phyloP scores from a whole-genome alignment of 208 protist species.

The Leishmania martiniquensis region DNA sequence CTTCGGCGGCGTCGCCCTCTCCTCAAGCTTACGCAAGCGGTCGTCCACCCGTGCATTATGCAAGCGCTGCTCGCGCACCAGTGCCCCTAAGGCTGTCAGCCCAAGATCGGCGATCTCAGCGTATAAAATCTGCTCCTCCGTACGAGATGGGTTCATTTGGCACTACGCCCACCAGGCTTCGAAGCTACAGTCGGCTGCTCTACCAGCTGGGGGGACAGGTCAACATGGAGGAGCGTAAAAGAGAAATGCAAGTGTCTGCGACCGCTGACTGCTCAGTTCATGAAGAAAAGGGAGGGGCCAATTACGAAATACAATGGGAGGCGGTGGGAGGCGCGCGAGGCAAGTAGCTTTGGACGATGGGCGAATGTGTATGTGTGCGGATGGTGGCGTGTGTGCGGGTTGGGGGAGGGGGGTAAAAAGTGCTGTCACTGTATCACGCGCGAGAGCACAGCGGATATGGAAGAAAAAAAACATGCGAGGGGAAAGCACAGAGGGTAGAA shows the following conservation, averaged over 20 bases:
- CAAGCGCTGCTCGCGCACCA: conserved; percentile 17
- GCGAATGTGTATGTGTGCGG: not conserved
- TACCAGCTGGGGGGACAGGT: not conserved
- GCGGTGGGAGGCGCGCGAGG: not conserved
- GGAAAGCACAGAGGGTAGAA: not conserved
- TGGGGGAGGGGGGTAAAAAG: not conserved
- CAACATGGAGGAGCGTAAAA: not conserved
- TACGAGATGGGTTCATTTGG: not conserved
- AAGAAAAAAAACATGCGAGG: not conserved
- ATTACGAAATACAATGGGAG: not conserved
- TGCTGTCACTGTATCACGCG: not conserved
- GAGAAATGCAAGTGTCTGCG: not conserved
- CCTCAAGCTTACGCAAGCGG: conserved; percentile 6
- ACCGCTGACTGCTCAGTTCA: not conserved
- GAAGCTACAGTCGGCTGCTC: not conserved
- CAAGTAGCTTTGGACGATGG: not conserved
- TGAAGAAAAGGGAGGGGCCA: not conserved
- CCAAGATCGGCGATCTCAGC: conserved; percentile 11
- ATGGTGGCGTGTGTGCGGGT: not conserved
- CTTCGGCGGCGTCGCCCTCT: not conserved
- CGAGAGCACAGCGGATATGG: not conserved
- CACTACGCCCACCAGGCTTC: not conserved
- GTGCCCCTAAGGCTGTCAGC: conserved; percentile 16
- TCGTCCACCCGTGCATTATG: conserved; percentile 5
- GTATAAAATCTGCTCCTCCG: conserved; percentile 9